These are phyloP conservation scores for Microbotryomycetes sp. DNA, from an alignment of 1,284 basidiomycete genomes.

Conservation along the genomic window DNA sequence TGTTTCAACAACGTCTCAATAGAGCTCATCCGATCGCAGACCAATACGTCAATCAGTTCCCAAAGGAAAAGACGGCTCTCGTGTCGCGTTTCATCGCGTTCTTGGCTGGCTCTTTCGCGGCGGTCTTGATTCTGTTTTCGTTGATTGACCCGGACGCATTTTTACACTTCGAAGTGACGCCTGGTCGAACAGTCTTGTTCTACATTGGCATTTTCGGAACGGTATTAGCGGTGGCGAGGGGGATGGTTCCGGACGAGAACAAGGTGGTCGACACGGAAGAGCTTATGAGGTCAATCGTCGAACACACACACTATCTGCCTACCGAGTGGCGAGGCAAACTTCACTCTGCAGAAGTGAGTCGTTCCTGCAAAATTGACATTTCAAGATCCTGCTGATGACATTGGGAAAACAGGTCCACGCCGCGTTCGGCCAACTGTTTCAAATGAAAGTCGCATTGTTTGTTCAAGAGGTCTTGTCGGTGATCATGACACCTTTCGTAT, in stretches of 20 bases:
- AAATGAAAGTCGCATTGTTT: constrained; percentile 81
- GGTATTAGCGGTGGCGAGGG: constrained; percentile 77
- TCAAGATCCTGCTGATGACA: background rate
- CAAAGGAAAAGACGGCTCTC: constrained; percentile 83
- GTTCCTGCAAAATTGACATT: constrained; percentile 12
- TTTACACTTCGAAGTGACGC: constrained; percentile 88
- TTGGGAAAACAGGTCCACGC: constrained; percentile 79
- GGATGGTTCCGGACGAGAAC: constrained; percentile 94
- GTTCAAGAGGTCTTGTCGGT: constrained; percentile 82
- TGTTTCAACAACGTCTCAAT: constrained; percentile 77
- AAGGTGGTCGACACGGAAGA: constrained; percentile 87
- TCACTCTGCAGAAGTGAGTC: constrained; percentile 71
- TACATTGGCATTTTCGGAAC: constrained; percentile 83
- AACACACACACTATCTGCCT: constrained; percentile 92
- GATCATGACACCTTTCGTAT: constrained; percentile 83
- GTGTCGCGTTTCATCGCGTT: constrained; percentile 92
- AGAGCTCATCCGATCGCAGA: constrained; percentile 82
- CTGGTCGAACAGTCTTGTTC: constrained; percentile 85
- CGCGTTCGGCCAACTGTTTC: constrained; percentile 81
- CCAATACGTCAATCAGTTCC: constrained; percentile 95
- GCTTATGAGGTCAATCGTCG: constrained; percentile 81
- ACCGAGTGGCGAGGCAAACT: constrained; percentile 80
- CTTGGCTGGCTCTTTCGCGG: constrained; percentile 90
- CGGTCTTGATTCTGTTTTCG: constrained; percentile 82
- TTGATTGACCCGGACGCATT: constrained; percentile 74